Conservation (phyloP, 2,329 filamentous ascomycete species). For the Cryoendolithus antarcticus region DNA sequence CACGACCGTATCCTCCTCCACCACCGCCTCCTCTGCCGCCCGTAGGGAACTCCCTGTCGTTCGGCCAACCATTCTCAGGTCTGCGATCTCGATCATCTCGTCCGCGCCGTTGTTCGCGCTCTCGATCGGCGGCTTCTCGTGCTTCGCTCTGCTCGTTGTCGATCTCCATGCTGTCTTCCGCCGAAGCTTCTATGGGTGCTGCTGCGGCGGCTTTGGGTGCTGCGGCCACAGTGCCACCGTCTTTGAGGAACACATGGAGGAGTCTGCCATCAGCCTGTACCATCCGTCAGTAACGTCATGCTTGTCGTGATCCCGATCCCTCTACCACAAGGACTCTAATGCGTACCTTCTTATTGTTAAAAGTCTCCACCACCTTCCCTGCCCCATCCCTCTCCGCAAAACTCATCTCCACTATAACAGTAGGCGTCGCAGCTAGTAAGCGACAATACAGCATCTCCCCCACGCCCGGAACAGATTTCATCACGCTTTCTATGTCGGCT, state of each 20-base stretch:
- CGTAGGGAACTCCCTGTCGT: not conserved
- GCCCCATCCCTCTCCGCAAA: conserved; percentile 62
- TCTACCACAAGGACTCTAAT: not conserved
- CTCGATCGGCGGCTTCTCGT: conserved; percentile 18
- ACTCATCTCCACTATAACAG: conserved; percentile 65
- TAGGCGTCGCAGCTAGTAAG: conserved; percentile 54
- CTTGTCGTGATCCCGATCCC: too few species aligned
- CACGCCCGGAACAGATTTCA: conserved; percentile 45
- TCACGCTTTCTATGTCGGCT: conserved; percentile 70
- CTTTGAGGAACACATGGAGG: conserved; percentile 51
- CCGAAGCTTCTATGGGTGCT: not conserved
- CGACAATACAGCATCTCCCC: conserved; percentile 54
- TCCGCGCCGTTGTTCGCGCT: conserved; percentile 21
- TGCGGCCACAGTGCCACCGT: conserved; percentile 6
- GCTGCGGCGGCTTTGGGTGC: conserved; percentile 6
- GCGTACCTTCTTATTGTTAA: conserved; percentile 65
- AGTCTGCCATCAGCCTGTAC: conserved; percentile 58
- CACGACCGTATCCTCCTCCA: too few species aligned
- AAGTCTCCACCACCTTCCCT: conserved; percentile 60
- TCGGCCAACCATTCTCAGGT: not conserved
- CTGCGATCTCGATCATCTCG: conserved; percentile 9
- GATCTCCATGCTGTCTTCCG: conserved; percentile 33
- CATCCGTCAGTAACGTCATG: conserved; percentile 6
- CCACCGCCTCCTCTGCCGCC: conserved; percentile 1
- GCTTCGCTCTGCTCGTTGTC: conserved; percentile 20